Evolutionary conservation across 257 asterid species (phyloP).

Genomic region (Solanum okadae): DNA sequence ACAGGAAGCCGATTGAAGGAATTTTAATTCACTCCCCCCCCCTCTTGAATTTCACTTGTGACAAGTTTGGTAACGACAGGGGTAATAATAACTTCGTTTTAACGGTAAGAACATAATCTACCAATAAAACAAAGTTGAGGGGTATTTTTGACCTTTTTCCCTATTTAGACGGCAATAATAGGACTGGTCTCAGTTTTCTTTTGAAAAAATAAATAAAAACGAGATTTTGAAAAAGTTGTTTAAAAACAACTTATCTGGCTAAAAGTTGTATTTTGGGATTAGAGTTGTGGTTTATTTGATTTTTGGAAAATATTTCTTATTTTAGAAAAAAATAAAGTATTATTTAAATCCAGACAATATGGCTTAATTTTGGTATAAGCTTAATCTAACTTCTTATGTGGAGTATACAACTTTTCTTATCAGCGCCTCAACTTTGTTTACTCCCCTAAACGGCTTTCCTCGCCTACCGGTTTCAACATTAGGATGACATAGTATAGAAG

Average conservation of each 20-base stretch:
- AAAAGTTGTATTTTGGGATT: neutral
- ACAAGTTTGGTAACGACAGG: too few relatives aligned
- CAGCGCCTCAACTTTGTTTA: too few relatives aligned
- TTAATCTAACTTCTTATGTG: neutral
- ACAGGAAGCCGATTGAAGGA: too few relatives aligned
- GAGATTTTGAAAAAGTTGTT: neutral
- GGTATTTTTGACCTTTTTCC: too few relatives aligned
- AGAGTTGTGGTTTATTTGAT: neutral
- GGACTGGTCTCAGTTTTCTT: neutral
- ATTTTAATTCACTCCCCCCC: too few relatives aligned
- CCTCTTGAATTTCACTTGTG: too few relatives aligned
- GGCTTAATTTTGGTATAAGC: neutral
- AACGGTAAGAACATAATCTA: too few relatives aligned
- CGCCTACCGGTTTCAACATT: too few relatives aligned
- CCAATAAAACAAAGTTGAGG: too few relatives aligned
- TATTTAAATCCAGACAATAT: neutral
- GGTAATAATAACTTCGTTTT: too few relatives aligned
- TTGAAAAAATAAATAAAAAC: neutral
- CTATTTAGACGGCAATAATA: neutral
- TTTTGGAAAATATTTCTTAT: neutral
- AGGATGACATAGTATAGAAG: too few relatives aligned
- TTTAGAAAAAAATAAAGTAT: neutral
- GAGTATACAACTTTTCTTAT: neutral
- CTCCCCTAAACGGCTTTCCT: too few relatives aligned
- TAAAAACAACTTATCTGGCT: neutral